Conservation (phyloP, 2,329 filamentous ascomycete species). For the Teratosphaeria zuluensis region DNA sequence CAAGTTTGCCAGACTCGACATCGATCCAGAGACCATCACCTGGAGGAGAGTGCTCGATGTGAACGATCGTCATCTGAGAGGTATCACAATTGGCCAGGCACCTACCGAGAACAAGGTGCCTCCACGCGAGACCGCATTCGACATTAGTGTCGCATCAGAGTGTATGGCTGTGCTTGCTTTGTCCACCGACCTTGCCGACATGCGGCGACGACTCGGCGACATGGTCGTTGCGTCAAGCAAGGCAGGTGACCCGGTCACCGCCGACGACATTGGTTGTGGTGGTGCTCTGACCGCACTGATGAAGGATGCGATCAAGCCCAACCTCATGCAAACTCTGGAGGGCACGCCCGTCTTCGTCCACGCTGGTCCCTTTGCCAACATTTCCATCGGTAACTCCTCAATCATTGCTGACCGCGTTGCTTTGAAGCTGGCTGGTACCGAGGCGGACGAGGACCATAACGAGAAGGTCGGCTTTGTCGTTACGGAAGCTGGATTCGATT, state of each 20-base stretch:
- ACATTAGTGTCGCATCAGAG: conserved; percentile 95
- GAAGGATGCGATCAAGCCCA: conserved; percentile 98
- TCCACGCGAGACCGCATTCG: conserved; percentile 82
- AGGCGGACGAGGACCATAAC: conserved; percentile 75
- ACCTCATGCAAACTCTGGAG: conserved; percentile 96
- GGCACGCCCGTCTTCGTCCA: conserved; percentile 97
- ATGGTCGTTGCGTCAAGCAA: conserved; percentile 92
- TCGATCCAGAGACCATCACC: conserved; percentile 93
- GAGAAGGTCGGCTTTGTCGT: conserved; percentile 85
- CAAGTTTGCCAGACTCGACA: conserved; percentile 86
- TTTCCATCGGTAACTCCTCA: conserved; percentile 93
- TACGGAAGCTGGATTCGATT: conserved; percentile 96
- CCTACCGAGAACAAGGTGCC: conserved; percentile 77
- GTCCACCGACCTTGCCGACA: conserved; percentile 75
- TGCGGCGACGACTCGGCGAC: conserved; percentile 84
- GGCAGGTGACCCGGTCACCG: conserved; percentile 82
- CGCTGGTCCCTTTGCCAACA: conserved; percentile 95
- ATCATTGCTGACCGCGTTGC: conserved; percentile 92
- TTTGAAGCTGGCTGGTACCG: conserved; percentile 88
- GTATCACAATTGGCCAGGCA: conserved; percentile 79
- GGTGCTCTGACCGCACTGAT: conserved; percentile 90
- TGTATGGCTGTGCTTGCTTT: conserved; percentile 97
- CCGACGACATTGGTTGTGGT: conserved; percentile 86
- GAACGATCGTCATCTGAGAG: conserved; percentile 87
- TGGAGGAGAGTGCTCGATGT: conserved; percentile 95